Evolutionary conservation across 331 rosid genomes (phyloP).

Genomic region (Malus hybrid): DNA sequence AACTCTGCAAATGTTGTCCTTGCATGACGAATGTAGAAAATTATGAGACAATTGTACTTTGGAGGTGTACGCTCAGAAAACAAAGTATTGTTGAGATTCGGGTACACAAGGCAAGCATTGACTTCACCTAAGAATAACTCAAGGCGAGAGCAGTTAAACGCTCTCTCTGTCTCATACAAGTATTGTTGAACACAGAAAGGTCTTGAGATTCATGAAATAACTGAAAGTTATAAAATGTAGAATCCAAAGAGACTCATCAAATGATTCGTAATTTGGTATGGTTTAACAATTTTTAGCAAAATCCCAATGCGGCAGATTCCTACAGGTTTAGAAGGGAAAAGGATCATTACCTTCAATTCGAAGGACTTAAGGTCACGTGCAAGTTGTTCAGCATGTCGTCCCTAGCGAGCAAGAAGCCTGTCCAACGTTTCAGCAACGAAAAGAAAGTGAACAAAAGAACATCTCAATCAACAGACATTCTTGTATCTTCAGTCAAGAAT

Average conservation of each 20-base stretch:
- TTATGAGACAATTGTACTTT: not conserved
- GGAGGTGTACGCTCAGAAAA: not conserved
- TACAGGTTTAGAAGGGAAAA: not conserved
- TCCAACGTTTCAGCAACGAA: not conserved
- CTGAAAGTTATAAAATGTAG: not conserved
- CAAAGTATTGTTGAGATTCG: not conserved
- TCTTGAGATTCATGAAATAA: not conserved
- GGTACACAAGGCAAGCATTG: not conserved
- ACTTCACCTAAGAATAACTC: not conserved
- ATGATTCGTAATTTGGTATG: not conserved
- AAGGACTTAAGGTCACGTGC: conserved; percentile 95
- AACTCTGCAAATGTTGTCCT: conserved; percentile 97
- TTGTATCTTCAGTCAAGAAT: no score
- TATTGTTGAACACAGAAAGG: not conserved
- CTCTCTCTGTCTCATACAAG: not conserved
- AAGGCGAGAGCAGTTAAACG: not conserved
- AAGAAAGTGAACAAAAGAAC: no score
- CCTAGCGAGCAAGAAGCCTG: conserved; percentile 97
- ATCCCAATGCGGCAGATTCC: not conserved
- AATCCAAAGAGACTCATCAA: not conserved
- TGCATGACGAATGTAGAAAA: not conserved
- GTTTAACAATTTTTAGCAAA: not conserved
- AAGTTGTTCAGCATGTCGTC: conserved; percentile 95
- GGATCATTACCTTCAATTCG: conserved; percentile 60
- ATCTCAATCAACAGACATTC: no score